Evolutionary conservation across 2,329 filamentous ascomycete species (phyloP), one percentile per base, ranked within the genome.

Genomic region (Geosmithia flava): DNA sequence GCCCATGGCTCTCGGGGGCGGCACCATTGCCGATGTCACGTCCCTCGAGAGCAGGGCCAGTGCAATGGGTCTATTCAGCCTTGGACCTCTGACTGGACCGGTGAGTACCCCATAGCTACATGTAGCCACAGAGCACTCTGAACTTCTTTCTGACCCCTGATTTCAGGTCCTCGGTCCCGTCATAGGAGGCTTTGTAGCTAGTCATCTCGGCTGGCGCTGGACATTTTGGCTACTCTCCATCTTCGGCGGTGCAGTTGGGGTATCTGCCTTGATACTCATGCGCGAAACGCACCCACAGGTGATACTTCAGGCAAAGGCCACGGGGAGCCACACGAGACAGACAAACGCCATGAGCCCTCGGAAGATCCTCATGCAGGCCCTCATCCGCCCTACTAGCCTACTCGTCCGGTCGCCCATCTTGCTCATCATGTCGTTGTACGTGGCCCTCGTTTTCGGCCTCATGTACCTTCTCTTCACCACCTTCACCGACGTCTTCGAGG

Each of bases 1-100:
- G 0, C 78, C 80, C 0, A 69, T 85, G 13, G 82, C 77, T 8
- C 80, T 81, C 55, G 81, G 78, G 0, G 79, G 79, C 10, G 80
- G 80, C 23, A 80, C 83, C 0, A 58, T 85, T 8, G 75, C 74
- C 27, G 81, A 85, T 61, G 69, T 85, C 17, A 81, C 71, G 62
- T 63, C 69, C 0, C 68, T 78, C 0, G 70, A 72, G 19, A 59
- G 79, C 52, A 69, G 81, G 41, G 81, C 78, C 7, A 73, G 72
- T 3, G 81, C 80, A 1, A 79, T 84, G 61, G 75, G 80, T 0
- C 69, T 74, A 0, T 85, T 83, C 56, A 72, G 75, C 1, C 69
- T 80, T 60, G 74, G 78, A 0, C 76, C 83, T 0, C 69, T 81
- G 3, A 70, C 74, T 2, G 78, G 78, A 0, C 77, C 78, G 1